Conservation (phyloP, 306 rosid genomes). For the Delonix regia region DNA sequence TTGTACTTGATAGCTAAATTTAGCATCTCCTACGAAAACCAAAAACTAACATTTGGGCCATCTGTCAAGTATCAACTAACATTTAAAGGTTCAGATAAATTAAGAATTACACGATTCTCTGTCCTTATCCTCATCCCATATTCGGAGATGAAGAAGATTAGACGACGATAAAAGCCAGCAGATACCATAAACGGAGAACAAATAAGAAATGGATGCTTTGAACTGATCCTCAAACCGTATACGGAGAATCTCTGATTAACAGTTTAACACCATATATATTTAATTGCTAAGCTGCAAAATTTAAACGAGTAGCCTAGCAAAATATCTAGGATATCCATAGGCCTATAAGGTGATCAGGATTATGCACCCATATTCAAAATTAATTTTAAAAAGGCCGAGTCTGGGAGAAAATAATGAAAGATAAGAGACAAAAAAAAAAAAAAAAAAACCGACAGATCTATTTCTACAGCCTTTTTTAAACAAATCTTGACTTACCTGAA, state of each 20-base stretch:
- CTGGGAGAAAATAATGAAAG: constrained; percentile 3
- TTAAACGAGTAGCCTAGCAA: neutral
- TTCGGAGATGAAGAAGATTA: neutral
- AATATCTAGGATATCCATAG: neutral
- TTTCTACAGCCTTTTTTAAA: neutral
- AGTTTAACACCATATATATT: neutral
- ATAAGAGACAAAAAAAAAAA: neutral
- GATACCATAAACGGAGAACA: neutral
- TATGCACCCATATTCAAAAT: neutral
- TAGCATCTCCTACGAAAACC: constrained; percentile 97
- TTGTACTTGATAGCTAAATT: constrained; percentile 77
- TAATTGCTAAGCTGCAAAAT: neutral
- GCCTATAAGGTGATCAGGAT: too few relatives aligned
- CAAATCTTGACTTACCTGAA: constrained; percentile 60
- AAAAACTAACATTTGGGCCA: too few relatives aligned
- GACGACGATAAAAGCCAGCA: neutral
- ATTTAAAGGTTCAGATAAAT: neutral
- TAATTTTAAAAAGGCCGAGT: neutral
- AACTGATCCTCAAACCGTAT: neutral
- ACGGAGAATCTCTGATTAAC: neutral
- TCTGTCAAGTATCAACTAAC: neutral
- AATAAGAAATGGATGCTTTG: neutral
- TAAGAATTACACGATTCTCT: neutral
- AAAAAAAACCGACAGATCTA: neutral
- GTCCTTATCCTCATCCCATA: neutral